A percentile compares a stretch with the other conserved stretches of the same genome.
These are phyloP conservation scores for Antarctomyces pellizariae DNA, from an alignment of 495 filamentous ascomycete genomes.

Conservation along the genomic window DNA sequence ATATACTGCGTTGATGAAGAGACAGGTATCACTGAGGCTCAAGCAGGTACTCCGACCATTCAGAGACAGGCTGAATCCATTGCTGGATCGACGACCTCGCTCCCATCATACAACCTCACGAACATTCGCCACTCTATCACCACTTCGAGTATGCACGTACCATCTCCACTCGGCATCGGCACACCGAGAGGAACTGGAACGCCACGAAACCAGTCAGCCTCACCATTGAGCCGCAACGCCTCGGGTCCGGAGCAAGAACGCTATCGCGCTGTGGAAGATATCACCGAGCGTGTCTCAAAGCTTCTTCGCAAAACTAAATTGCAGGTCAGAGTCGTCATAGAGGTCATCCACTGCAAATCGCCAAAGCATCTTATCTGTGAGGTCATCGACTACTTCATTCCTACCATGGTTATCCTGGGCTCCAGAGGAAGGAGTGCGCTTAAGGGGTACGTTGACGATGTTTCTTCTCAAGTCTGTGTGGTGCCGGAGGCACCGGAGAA, in stretches of 20 bases:
- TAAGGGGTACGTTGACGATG: constrained; percentile 47
- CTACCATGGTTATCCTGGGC: constrained; percentile 84
- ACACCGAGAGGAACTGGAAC: constrained; percentile 9
- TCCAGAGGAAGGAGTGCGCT: constrained; percentile 73
- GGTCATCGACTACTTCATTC: constrained; percentile 74
- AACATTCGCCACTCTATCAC: constrained; percentile 6
- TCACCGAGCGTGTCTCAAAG: constrained; percentile 58
- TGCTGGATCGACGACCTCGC: constrained; percentile 5
- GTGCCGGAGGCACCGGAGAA: too few species aligned
- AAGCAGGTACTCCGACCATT: constrained; percentile 25
- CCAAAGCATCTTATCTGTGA: constrained; percentile 69
- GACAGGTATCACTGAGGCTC: constrained; percentile 21
- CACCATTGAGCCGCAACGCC: constrained; percentile 12
- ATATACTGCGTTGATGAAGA: constrained; percentile 87
- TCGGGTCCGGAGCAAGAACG: constrained; percentile 54
- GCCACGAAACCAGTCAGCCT: constrained; percentile 8
- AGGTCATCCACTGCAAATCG: constrained; percentile 96
- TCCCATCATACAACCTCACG: too few species aligned
- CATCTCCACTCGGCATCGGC: constrained; percentile 14
- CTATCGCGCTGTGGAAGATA: constrained; percentile 44
- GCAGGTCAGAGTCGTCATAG: constrained; percentile 76
- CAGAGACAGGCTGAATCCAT: constrained; percentile 42
- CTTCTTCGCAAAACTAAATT: constrained; percentile 72
- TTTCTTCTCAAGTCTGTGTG: background rate
- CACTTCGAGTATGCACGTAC: constrained; percentile 14